Percentiles rank a stretch among this genome's conserved stretches.
phyloP scores from a whole-genome alignment of 108 stramenopile species.

The Cyclotella sp. region DNA sequence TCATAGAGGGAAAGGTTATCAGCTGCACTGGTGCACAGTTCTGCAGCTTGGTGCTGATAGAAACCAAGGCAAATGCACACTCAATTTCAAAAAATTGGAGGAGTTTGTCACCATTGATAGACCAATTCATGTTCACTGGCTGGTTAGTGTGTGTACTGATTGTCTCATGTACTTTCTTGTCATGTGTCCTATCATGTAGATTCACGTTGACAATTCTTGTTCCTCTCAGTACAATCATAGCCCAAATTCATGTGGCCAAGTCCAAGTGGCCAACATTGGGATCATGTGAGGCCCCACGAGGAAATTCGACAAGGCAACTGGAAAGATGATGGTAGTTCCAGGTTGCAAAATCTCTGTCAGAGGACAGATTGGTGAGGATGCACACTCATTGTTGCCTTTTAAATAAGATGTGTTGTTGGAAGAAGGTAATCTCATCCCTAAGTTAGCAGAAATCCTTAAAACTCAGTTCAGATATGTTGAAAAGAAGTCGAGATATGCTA shows the following conservation, averaged over 20 bases:
- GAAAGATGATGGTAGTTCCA: conserved; percentile 90
- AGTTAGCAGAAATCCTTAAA: conserved; percentile 78
- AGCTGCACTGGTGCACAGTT: conserved; percentile 96
- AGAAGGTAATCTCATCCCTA: conserved; percentile 77
- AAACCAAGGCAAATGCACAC: conserved; percentile 89
- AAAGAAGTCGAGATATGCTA: conserved; percentile 44
- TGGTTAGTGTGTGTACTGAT: conserved; percentile 71
- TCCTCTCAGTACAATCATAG: conserved; percentile 26
- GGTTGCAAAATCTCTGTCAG: conserved; percentile 96
- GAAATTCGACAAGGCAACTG: conserved; percentile 70
- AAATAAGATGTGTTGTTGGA: conserved; percentile 72
- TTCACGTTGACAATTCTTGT: background rate
- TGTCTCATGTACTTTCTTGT: background rate
- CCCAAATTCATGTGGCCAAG: conserved; percentile 95
- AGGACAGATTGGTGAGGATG: conserved; percentile 87
- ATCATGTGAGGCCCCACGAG: conserved; percentile 94
- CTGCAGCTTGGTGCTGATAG: conserved; percentile 90
- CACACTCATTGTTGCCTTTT: conserved; percentile 73
- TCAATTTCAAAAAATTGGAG: conserved; percentile 79
- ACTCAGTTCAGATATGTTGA: conserved; percentile 79
- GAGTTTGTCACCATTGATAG: conserved; percentile 75
- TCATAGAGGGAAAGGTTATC: conserved; percentile 85
- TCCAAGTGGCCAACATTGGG: conserved; percentile 94
- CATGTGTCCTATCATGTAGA: background rate
- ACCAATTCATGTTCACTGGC: conserved; percentile 94